phyloP scores from a whole-genome alignment of 441 rosid species.

The Euphorbia celastroides region DNA sequence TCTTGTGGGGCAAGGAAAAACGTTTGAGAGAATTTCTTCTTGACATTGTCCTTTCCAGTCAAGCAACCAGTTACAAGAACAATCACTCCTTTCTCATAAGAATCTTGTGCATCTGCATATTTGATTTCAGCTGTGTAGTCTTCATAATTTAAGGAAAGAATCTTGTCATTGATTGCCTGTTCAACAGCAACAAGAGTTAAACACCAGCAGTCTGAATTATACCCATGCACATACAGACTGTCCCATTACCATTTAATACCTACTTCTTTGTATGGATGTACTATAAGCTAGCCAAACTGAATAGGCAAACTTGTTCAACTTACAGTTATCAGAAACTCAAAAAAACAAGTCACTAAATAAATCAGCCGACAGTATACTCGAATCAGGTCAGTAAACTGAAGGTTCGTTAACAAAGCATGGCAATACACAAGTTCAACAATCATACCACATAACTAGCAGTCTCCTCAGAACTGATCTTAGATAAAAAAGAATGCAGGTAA shows the following conservation, averaged over 20 bases:
- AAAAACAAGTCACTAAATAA: not conserved
- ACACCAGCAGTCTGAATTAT: slow-evolving; percentile 1
- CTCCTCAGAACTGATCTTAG: not conserved
- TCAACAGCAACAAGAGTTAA: slow-evolving; percentile 20
- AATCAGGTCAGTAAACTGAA: not conserved
- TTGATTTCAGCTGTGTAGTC: slow-evolving; percentile 75
- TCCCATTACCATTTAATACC: not conserved
- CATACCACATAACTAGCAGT: not conserved
- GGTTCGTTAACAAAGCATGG: not conserved
- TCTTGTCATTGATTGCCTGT: slow-evolving; percentile 82
- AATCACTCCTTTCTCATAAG: slow-evolving; percentile 69
- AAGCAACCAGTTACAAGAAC: slow-evolving; percentile 82
- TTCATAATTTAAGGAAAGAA: slow-evolving; percentile 64
- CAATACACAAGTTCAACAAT: not conserved
- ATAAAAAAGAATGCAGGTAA: not conserved
- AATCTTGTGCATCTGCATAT: slow-evolving; percentile 87
- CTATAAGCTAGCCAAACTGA: slow-evolving; percentile 2
- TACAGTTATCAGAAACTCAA: not conserved
- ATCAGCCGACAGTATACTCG: not conserved
- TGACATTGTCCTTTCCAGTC: slow-evolving; percentile 65
- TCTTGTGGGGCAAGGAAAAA: slow-evolving; percentile 96
- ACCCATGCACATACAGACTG: not conserved
- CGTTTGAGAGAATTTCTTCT: slow-evolving; percentile 76
- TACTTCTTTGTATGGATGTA: not conserved
- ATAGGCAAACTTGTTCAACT: not conserved